Conservation (phyloP, 495 filamentous ascomycete species). For the Aspergillus ostianus region DNA sequence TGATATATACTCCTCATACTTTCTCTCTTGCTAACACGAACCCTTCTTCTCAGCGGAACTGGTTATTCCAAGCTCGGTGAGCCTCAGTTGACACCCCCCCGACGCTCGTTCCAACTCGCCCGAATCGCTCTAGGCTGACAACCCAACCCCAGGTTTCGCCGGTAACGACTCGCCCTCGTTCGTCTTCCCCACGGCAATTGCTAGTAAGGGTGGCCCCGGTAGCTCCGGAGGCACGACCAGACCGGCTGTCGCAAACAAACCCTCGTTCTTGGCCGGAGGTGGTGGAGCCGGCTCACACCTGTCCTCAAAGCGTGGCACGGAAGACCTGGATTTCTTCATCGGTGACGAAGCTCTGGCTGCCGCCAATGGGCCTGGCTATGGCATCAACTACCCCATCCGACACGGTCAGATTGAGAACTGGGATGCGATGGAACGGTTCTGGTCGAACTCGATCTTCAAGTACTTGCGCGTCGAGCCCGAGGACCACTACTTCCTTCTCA, state of each 20-base stretch:
- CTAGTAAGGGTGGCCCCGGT: constrained; percentile 77
- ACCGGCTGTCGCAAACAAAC: constrained; percentile 88
- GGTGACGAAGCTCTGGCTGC: constrained; percentile 92
- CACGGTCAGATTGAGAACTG: constrained; percentile 99
- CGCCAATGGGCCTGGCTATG: constrained; percentile 84
- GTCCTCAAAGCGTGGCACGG: constrained; percentile 89
- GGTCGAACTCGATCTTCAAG: constrained; percentile 99
- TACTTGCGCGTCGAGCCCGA: constrained; percentile 97
- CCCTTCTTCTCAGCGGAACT: constrained; percentile 71
- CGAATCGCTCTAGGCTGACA: constrained; percentile 32
- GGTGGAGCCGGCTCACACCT: constrained; percentile 78
- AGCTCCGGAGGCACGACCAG: constrained; percentile 74
- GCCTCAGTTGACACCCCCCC: constrained; percentile 20
- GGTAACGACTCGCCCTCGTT: constrained; percentile 99
- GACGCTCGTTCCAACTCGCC: neutral
- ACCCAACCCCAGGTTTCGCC: constrained; percentile 72
- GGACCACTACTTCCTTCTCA: constrained; percentile 96
- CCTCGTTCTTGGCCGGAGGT: constrained; percentile 89
- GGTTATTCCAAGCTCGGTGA: constrained; percentile 97
- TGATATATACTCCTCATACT: neutral
- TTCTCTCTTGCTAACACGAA: constrained; percentile 10
- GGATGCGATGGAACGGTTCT: constrained; percentile 99
- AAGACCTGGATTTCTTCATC: constrained; percentile 98
- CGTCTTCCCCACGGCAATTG: constrained; percentile 98
- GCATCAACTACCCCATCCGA: constrained; percentile 92